Evolutionary conservation across 2,329 filamentous ascomycete genomes (phyloP).

Genomic region (Alternaria gansuensis): DNA sequence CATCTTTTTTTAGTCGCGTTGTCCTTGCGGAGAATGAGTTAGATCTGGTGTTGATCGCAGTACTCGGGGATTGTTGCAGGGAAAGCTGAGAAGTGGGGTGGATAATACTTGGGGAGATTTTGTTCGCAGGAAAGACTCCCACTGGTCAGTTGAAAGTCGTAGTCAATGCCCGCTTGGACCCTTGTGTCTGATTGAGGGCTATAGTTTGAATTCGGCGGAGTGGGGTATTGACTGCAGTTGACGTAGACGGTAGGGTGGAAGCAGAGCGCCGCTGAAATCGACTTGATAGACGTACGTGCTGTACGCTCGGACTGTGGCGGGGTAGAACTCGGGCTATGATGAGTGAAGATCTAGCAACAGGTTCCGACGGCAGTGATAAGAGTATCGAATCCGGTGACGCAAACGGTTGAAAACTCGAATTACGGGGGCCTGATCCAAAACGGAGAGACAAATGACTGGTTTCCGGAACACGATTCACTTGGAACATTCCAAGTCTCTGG

Average conservation of each 20-base stretch:
- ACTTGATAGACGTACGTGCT: background rate
- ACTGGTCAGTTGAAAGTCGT: background rate
- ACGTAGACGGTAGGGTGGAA: background rate
- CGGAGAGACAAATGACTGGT: background rate
- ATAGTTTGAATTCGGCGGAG: background rate
- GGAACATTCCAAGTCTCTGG: background rate
- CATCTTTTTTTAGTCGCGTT: background rate
- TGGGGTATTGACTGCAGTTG: background rate
- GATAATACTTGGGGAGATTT: background rate
- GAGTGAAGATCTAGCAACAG: background rate
- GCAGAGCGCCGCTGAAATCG: background rate
- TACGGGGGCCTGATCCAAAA: background rate
- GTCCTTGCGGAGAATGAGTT: background rate
- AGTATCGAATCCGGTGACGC: background rate
- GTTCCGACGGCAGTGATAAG: background rate
- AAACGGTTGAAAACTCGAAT: background rate
- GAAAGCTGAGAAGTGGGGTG: background rate
- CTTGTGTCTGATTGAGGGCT: background rate
- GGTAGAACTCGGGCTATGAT: background rate
- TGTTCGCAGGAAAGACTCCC: background rate
- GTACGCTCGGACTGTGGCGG: constrained; percentile 4
- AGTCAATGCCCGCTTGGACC: background rate
- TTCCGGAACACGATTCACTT: background rate
- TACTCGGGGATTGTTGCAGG: background rate
- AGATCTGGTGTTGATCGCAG: background rate